phyloP scores from a whole-genome alignment of 1,139 yeast genomes.

The Yamadazyma atlantica region DNA sequence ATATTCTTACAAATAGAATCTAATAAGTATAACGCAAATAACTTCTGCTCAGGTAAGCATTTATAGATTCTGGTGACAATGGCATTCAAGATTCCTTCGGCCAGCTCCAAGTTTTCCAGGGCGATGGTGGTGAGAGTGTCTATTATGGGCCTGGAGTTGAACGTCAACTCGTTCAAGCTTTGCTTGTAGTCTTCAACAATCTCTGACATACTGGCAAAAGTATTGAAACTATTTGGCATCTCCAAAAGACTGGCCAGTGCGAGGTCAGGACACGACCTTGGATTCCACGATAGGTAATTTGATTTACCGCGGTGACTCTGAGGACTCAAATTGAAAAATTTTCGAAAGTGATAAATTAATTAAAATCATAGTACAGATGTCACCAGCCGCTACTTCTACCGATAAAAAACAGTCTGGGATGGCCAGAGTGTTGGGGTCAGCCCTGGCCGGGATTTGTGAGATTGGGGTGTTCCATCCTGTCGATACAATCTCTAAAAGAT shows the following conservation, averaged over 20 bases:
- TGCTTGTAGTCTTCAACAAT: constrained; percentile 57
- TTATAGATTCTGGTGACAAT: constrained; percentile 59
- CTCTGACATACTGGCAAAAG: constrained; percentile 15
- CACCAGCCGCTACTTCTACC: constrained; percentile 22
- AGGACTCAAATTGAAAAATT: constrained; percentile 5
- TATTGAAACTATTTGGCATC: too few relatives aligned
- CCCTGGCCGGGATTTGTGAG: constrained; percentile 96
- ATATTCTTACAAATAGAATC: constrained; percentile 94
- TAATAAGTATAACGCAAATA: constrained; percentile 77
- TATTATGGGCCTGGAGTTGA: constrained; percentile 88
- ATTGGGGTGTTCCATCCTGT: constrained; percentile 98
- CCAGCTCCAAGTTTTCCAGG: constrained; percentile 73
- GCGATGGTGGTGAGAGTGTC: constrained; percentile 85
- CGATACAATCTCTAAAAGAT: constrained; percentile 95
- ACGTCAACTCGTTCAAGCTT: constrained; percentile 73
- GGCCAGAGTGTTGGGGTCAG: constrained; percentile 95
- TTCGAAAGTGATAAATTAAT: too few relatives aligned
- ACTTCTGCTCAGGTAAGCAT: constrained; percentile 72
- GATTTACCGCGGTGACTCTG: constrained; percentile 8
- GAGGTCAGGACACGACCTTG: background rate
- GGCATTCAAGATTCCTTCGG: constrained; percentile 74
- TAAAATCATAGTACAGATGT: too few relatives aligned
- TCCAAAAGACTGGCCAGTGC: too few relatives aligned
- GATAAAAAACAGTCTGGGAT: constrained; percentile 87
- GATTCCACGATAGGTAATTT: background rate